Evolutionary conservation across 1,139 yeast species (phyloP), one percentile per base, ranked within the genome.

Genomic region (Saccharomyces hybrid): DNA sequence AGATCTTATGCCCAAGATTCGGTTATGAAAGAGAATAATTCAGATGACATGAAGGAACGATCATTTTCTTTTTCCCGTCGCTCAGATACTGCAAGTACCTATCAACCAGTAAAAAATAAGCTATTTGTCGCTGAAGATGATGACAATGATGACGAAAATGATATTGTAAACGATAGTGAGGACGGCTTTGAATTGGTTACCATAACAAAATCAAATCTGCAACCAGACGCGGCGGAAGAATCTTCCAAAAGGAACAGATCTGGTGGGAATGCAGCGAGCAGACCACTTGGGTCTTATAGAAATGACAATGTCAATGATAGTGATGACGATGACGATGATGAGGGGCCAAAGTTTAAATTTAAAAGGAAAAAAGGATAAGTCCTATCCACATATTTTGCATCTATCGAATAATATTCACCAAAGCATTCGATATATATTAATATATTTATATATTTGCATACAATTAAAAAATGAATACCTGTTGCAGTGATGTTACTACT

Each of bases 321-420:
- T 27, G 57, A 56, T 4, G 56, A 52, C n/a, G 53, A 56, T 44
- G 64, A 61, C 19, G 68, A 66, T 24, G 66, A 64, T 44, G 76
- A 73, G 52, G 67, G 64, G 2, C 76, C 77, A 1, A 65, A 64
- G 12, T 75, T 75, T 56, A 72, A 64, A 55, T 73, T 75, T 47
- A 68, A 70, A 51, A 63, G 71, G 41, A 58, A 62, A 52, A 55
- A 28, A 46, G 11, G 38, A 34, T 49, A 46, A 50, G 32, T 21
- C 26, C 19, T 27, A 21, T 46, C 8, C 28, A 7, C 4, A 12
- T 46, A 24, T 3, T 46, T 46, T 24, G 19, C 31, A 24, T 24
- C 11, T 12, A 8, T n/a, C 26, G 29, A 26, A 46, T 24, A 8
- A 38, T 19, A 16, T 9, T 16, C 9, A 8, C 21, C 8, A 9